A percentile compares a stretch with the other conserved stretches of the same genome.
Evolutionary conservation across 257 asterid genomes (phyloP).

Genomic region (Penstemon eatonii): DNA sequence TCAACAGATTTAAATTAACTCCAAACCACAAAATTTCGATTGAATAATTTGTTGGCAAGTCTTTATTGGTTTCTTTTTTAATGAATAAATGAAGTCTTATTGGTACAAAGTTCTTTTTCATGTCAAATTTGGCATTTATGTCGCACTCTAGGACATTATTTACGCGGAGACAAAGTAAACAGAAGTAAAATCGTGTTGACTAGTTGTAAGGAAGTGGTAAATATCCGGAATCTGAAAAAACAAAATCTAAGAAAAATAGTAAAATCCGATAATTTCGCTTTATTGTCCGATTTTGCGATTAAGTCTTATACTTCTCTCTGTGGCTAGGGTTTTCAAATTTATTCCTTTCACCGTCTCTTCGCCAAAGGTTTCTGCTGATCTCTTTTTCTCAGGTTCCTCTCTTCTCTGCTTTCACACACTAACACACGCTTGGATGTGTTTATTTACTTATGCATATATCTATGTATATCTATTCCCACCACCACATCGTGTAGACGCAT

Average conservation of each 20-base stretch:
- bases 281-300: conserved; percentile 31
- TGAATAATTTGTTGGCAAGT: too few relatives aligned
- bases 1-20: too few relatives aligned
- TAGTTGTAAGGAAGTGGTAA: too few relatives aligned
- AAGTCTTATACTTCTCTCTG: conserved; percentile 4
- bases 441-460: conserved; percentile 3
- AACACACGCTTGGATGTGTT: background rate
- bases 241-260: conserved; percentile 23
- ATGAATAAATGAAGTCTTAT: too few relatives aligned
- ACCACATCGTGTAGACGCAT: conserved; percentile 8
- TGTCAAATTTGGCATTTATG: too few relatives aligned
- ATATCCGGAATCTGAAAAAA: background rate
- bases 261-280: conserved; percentile 31
- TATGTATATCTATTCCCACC: background rate
- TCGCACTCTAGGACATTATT: too few relatives aligned
- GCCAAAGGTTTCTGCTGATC: conserved; percentile 28
- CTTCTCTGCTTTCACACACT: conserved; percentile 18
- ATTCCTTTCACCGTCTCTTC: conserved; percentile 26
- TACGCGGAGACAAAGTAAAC: too few relatives aligned
- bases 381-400: conserved; percentile 24
- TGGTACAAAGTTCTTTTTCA: too few relatives aligned
- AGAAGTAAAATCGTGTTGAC: too few relatives aligned
- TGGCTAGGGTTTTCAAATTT: conserved; percentile 41
- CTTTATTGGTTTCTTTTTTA: too few relatives aligned
- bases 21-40: too few relatives aligned